Base-by-base conservation (phyloP, 2,329 filamentous ascomycete species). In the Colletotrichum coccodes region DNA sequence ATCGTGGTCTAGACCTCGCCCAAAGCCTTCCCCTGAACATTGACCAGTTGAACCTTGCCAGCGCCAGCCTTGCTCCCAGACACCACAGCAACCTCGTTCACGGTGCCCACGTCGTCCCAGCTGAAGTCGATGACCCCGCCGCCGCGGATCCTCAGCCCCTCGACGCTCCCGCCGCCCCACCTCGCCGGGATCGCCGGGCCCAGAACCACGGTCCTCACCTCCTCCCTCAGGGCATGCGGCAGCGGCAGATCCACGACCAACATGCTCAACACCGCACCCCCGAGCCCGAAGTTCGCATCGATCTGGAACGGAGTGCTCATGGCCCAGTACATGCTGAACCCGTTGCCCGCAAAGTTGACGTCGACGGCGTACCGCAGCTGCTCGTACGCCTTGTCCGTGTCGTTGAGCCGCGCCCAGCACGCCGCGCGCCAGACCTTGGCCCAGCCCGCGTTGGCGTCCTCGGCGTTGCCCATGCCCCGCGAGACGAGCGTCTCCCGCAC, bases 351-450 rank as follows among this genome's bases (percentile, higher is more conserved):
- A 28, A 87, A 83, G 71, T 89, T 89, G 42, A 80, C 75, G 26
- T 81, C 76, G 18, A 88, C 82, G 1, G 85, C 82, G 44, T 84
- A 84, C 6, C 81, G 78, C 18, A 88, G 76, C 64, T 86, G 80
- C 21, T 79, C 79, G 70, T 89, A 81, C 0, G 87, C 86, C 63
- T 76, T 70, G 0, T 81, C 80, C 0, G 86, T 85, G 11, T 87
- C 79, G 62, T 88, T 87, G 0, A 89, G 78, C 0, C 84, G 76
- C 0, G 86, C 86, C 86, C 87, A 89, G 75, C 85, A 88, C 0
- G 87, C 86, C 0, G 82, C 75, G 0, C 87, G 83, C 87, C 87
- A 89, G 1, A 89, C 83, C 69, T 89, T 89, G 21, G 81, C 85
- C 87, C 87, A 89, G 0, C 87, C 87, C 0, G 86, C 80, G 70